Percentiles rank a stretch among this genome's conserved stretches.
phyloP scores from a whole-genome alignment of 2,329 filamentous ascomycete genomes.

The Paraphoma chrysanthemicola region DNA sequence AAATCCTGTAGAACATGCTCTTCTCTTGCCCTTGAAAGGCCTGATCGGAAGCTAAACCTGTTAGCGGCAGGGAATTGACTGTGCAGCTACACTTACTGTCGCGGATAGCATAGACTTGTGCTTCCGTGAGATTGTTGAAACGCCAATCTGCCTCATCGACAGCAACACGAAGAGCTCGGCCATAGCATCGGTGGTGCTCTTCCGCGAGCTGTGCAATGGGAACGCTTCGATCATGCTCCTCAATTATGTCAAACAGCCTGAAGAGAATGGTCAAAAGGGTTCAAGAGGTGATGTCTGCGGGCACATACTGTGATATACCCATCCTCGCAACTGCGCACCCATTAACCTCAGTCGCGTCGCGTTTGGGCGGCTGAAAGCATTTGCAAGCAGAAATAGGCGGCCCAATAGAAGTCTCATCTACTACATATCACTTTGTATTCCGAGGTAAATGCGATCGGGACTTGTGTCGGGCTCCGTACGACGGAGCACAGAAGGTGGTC shows the following conservation, averaged over 20 bases:
- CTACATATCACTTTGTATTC: too few relatives aligned
- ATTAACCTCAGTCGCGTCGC: neutral
- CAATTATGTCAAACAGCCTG: slow-evolving; percentile 50
- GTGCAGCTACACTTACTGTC: slow-evolving; percentile 29
- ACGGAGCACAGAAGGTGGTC: too few relatives aligned
- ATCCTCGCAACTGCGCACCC: slow-evolving; percentile 6
- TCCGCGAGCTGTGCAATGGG: slow-evolving; percentile 48
- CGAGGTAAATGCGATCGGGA: too few relatives aligned
- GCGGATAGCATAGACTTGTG: slow-evolving; percentile 45
- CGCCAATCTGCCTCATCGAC: slow-evolving; percentile 55
- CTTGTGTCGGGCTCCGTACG: too few relatives aligned
- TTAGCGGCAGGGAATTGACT: neutral
- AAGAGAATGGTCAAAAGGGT: neutral
- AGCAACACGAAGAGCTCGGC: slow-evolving; percentile 49
- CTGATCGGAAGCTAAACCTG: slow-evolving; percentile 28
- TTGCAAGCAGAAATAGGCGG: too few relatives aligned
- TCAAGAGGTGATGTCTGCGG: neutral
- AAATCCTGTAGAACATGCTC: slow-evolving; percentile 50
- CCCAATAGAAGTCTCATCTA: too few relatives aligned
- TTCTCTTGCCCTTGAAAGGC: slow-evolving; percentile 53
- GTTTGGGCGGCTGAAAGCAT: neutral
- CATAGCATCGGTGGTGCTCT: slow-evolving; percentile 43
- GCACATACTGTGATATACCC: slow-evolving; percentile 29
- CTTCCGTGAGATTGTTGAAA: slow-evolving; percentile 50
- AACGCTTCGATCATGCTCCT: slow-evolving; percentile 41